Percentiles rank a stretch among this genome's conserved stretches.
Evolutionary conservation across 495 filamentous ascomycete species (phyloP).

Genomic region (Daldinia decipiens): DNA sequence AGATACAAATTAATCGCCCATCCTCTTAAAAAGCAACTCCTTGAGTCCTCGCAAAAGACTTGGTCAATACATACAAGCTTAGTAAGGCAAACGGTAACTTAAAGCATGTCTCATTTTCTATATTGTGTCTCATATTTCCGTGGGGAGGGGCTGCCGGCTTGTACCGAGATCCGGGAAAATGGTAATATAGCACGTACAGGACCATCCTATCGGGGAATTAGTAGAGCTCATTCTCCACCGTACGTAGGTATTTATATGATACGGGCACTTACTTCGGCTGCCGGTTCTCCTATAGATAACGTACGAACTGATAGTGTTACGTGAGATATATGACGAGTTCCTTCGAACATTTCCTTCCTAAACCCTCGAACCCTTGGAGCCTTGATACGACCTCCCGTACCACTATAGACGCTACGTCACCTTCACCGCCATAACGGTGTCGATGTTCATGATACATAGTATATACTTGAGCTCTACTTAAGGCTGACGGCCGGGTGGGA

Average conservation of each 20-base stretch:
- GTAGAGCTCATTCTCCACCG: constrained; percentile 4
- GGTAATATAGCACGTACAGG: constrained; percentile 2
- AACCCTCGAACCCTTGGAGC: constrained; percentile 5
- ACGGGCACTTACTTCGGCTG: background rate
- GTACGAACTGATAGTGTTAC: constrained; percentile 1
- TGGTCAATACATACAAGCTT: background rate
- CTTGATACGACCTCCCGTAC: constrained; percentile 1
- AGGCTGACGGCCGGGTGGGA: constrained; percentile 10
- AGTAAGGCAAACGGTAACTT: background rate
- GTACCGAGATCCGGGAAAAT: constrained; percentile 4
- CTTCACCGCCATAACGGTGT: background rate
- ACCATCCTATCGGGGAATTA: constrained; percentile 2
- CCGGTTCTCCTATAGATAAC: background rate
- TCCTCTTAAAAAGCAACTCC: background rate
- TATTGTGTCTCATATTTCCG: background rate
- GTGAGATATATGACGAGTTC: constrained; percentile 10
- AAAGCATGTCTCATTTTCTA: background rate
- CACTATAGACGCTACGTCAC: constrained; percentile 1
- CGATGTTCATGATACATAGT: constrained; percentile 24
- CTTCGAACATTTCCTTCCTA: constrained; percentile 5
- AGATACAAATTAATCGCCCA: background rate
- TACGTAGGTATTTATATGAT: constrained; percentile 2
- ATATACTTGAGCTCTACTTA: constrained; percentile 22
- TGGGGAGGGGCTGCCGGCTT: background rate
- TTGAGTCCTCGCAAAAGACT: background rate